Percentiles rank a stretch among this genome's conserved stretches.
These are phyloP conservation scores for Cystobasidium onofrii DNA, from an alignment of 768 basidiomycete species.

Conservation along the genomic window DNA sequence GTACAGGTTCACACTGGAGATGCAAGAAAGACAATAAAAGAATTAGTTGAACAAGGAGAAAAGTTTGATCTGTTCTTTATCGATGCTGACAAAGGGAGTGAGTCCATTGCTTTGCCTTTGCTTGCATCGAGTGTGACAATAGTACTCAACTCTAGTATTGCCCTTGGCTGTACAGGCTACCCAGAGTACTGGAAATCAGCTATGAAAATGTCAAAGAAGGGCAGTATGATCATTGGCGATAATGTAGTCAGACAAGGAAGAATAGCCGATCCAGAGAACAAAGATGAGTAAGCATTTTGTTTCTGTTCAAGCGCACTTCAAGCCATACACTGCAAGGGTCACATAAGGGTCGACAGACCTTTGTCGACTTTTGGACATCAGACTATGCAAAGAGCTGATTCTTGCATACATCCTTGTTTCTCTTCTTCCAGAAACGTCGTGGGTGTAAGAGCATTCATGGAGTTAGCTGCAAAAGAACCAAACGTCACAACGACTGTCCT, in stretches of 20 bases:
- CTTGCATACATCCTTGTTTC: too few species aligned
- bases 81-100: constrained; percentile 28
- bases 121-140: not conserved
- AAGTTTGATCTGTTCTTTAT: constrained; percentile 29
- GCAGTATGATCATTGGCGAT: constrained; percentile 19
- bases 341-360: too few species aligned
- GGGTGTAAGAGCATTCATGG: not conserved
- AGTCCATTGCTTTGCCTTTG: not conserved
- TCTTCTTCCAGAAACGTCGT: not conserved
- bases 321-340: too few species aligned
- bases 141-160: not conserved
- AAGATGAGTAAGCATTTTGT: constrained; percentile 10
- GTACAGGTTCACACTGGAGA: constrained; percentile 5
- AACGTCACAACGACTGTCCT: not conserved
- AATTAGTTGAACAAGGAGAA: not conserved
- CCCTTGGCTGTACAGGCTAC: constrained; percentile 3
- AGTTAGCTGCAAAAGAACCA: not conserved
- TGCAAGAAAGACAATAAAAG: not conserved
- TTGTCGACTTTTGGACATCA: too few species aligned
- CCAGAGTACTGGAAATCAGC: constrained; percentile 10
- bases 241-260: constrained; percentile 24
- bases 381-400: too few species aligned
- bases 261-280: constrained; percentile 10
- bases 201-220: constrained; percentile 3
- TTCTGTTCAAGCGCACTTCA: too few species aligned